Evolutionary conservation across 2,329 filamentous ascomycete species (phyloP), one percentile per base, ranked within the genome.

Genomic region (Cyclaneusma minus): DNA sequence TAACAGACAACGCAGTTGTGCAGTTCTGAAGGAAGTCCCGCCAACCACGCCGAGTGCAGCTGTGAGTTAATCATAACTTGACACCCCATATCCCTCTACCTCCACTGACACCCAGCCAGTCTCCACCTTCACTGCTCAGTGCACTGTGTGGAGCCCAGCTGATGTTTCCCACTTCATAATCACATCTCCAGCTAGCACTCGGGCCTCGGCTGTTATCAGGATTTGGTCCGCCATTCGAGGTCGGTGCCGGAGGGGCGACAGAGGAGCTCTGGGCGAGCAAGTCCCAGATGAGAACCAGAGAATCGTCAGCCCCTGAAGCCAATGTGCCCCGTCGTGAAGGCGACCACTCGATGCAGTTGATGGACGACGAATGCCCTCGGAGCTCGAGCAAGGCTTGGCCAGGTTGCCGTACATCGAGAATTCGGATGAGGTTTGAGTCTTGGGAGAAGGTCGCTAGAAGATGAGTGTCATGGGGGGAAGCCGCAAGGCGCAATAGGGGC

Each of bases 341-440:
- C 6, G 83, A 92, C 89, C 89, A 98, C 55, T 98, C 89, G 32
- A 95, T 79, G 43, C 80, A 89, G 54, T 92, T 95, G 30, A 98
- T 68, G 6, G 82, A 55, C 4, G 82, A 79, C 13, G 72, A 69
- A 47, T 98, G 87, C 13, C 89, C 89, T 24, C 81, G 81, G 19
- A 98, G 71, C 49, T 98, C 89, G 14, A 98, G 68, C 4, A 98
- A 65, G 3, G 89, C 89, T 52, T 94, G 89, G 5, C 89, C 89
- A 0, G 89, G 89, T 53, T 98, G 89, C 25, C 89, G 77, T 3
- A 95, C 87, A 44, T 98, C 89, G 16, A 98, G 71, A 29, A 98
- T 92, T 24, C 89, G 82, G 46, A 98, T 85, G 17, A 92, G 60
- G 42, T 77, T 85, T 4, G 82, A 92, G 48, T 95, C 89, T 45